These are phyloP conservation scores for Trichoderma cornu-damae DNA, from an alignment of 2,329 filamentous ascomycete genomes.

Conservation along the genomic window DNA sequence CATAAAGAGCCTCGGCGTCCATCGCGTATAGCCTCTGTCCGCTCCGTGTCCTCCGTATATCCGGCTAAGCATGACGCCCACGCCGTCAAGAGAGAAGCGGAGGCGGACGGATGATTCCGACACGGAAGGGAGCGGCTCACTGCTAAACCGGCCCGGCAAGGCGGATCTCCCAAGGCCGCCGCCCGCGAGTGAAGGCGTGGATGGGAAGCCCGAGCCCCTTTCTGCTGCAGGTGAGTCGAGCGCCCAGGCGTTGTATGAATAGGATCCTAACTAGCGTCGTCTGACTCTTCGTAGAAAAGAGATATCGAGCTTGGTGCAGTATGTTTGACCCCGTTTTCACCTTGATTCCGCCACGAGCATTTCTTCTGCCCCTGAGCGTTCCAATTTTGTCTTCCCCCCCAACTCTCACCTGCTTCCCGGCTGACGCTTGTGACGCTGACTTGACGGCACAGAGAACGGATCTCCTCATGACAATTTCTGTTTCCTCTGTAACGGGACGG, in stretches of 20 bases:
- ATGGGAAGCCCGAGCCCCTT: slow-evolving; percentile 1
- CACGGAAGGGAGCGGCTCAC: neutral
- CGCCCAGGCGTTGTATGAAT: neutral
- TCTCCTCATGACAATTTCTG: slow-evolving; percentile 9
- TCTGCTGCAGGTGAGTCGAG: neutral
- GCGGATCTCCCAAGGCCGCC: neutral
- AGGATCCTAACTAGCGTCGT: neutral
- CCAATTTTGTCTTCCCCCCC: neutral
- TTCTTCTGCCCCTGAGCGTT: neutral
- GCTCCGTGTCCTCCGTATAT: neutral
- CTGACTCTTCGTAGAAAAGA: neutral
- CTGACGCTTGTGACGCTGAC: neutral
- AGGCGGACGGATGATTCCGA: slow-evolving; percentile 6
- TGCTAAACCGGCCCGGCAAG: neutral
- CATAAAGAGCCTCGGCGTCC: neutral
- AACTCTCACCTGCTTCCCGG: neutral
- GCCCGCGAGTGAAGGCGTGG: neutral
- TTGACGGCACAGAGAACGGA: neutral
- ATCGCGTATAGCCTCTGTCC: neutral
- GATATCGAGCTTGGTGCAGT: slow-evolving; percentile 16
- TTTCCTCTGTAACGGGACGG: neutral
- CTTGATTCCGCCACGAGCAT: neutral
- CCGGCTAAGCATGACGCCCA: neutral
- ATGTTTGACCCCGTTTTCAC: neutral
- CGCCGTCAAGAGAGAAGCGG: slow-evolving; percentile 1